Evolutionary conservation across 2,329 filamentous ascomycete species (phyloP), one percentile per base, ranked within the genome.

Genomic region (Plenodomus lindquistii): DNA sequence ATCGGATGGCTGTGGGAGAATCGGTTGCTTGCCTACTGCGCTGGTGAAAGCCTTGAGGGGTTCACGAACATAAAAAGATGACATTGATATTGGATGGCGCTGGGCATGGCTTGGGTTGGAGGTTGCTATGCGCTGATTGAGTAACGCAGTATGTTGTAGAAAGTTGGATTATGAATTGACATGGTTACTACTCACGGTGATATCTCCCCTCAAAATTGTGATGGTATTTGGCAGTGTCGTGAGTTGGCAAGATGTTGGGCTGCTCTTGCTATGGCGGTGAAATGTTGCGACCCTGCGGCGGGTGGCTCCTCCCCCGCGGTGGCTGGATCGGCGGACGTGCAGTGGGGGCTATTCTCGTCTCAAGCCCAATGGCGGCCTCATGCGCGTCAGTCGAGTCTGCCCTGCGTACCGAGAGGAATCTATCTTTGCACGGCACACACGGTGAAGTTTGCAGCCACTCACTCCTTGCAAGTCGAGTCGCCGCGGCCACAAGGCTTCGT

Each of bases 271-370:
- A n/a, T n/a, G n/a, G 35, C 17, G 29, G 37, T 21, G 22, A 40
- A 34, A 37, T 38, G 43, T 41, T 42, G 35, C 42, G 37, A 42
- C 39, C 48, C 31, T 46, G 50, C 44, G 43, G 52, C 44, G 35
- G 35, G 42, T 43, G 54, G 46, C 48, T 42, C 54, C 50, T 52
- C 50, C 50, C 53, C 57, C 62, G 54, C 58, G 47, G 43, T 55
- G 55, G 48, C 36, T 57, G 52, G 52, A 46, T 43, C 46, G 46
- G 47, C 45, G 27, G 27, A 31, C 27, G 27, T 31, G 27, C 27
- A 31, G 27, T 31, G 27, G 27, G 27, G 27, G 15, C 27, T 13
- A 52, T 46, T 44, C 47, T 48, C 45, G 63, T 67, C 64, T 66
- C 62, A 66, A 55, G 41, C 50, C 13, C 41, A 38, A 21, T 35